These are phyloP conservation scores for Talaromyces sp. DNA, from an alignment of 2,329 filamentous ascomycete species.

Conservation along the genomic window DNA sequence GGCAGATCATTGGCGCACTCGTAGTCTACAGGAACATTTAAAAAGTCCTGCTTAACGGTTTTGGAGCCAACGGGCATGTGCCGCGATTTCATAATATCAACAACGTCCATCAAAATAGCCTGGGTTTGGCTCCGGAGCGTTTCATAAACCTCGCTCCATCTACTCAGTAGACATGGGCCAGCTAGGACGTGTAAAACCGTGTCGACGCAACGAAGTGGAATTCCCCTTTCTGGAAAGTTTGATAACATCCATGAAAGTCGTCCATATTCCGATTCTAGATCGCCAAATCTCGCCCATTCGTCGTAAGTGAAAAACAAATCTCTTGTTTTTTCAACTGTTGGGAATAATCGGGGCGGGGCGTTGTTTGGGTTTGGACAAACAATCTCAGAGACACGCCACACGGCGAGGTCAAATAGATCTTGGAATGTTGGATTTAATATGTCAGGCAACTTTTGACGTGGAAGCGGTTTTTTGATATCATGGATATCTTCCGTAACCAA, in stretches of 20 bases:
- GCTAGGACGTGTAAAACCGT: neutral
- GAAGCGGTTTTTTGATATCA: neutral
- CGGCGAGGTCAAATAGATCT: neutral
- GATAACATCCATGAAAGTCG: neutral
- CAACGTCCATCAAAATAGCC: neutral
- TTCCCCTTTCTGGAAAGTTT: neutral
- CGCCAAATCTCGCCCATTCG: neutral
- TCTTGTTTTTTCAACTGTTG: neutral
- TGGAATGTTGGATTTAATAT: neutral
- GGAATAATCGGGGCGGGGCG: neutral
- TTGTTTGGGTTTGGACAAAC: neutral
- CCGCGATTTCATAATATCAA: neutral
- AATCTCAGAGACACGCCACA: neutral
- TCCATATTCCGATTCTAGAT: neutral
- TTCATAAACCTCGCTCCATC: neutral
- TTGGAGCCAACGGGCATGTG: neutral
- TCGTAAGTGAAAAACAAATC: neutral
- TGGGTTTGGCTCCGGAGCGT: neutral
- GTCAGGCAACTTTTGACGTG: neutral
- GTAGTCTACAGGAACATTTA: neutral
- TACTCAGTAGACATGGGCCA: neutral
- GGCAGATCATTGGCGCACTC: neutral
- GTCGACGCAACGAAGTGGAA: neutral
- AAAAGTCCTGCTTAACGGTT: neutral
- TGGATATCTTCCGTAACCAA: neutral